Evolutionary conservation across 83 land plant genomes (phyloP).

Genomic region (Thuja plicata): DNA sequence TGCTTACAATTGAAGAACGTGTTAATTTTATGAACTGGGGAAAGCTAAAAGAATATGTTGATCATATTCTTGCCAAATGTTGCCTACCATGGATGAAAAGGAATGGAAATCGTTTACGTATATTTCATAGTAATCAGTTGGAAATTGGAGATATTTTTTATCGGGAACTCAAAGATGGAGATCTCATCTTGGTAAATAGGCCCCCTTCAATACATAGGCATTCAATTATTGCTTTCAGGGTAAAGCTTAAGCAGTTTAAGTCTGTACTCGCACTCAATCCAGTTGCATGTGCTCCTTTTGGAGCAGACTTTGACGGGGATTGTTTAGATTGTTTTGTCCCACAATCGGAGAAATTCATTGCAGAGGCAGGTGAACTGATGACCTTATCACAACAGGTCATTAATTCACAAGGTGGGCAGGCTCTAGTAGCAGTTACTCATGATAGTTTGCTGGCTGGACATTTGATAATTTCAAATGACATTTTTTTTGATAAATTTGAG

Average conservation of each 20-base stretch:
- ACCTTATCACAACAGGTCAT: conserved; percentile 55
- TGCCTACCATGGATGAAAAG: conserved; percentile 36
- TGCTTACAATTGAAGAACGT: conserved; percentile 47
- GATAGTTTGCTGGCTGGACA: conserved; percentile 78
- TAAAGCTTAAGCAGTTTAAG: conserved; percentile 42
- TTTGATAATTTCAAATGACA: conserved; percentile 38
- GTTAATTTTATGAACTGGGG: conserved; percentile 54
- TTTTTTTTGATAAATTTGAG: conserved; percentile 49
- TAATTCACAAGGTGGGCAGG: conserved; percentile 72
- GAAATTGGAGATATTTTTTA: conserved; percentile 61
- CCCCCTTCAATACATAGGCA: conserved; percentile 90
- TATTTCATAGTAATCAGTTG: conserved; percentile 17
- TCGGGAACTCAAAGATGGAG: conserved; percentile 75
- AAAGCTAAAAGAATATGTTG: conserved; percentile 31
- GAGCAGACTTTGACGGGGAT: conserved; percentile 96
- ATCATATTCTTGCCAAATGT: conserved; percentile 22
- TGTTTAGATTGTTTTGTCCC: conserved; percentile 80
- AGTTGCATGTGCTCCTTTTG: conserved; percentile 70
- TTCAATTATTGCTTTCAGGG: conserved; percentile 77
- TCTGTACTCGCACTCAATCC: conserved; percentile 75
- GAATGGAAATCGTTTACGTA: conserved; percentile 19
- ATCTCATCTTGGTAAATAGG: conserved; percentile 68
- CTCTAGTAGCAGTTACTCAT: conserved; percentile 67
- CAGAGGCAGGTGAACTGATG: conserved; percentile 70
- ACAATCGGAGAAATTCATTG: conserved; percentile 59